phyloP scores from a whole-genome alignment of 352 stramenopile genomes.

The Pythium sukuiense region DNA sequence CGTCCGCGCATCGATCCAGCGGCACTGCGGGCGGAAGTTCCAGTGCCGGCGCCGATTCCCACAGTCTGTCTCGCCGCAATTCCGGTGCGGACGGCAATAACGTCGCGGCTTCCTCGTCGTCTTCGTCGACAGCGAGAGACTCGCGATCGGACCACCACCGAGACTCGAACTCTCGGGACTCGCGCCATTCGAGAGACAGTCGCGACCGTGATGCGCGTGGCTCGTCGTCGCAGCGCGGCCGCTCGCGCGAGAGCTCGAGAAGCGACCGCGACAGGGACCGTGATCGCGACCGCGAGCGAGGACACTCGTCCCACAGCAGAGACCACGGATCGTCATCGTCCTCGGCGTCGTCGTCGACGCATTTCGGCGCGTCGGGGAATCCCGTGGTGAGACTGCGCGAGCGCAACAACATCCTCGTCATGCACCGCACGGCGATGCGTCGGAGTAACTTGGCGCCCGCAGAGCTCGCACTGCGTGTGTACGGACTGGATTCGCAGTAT shows the following conservation, averaged over 20 bases:
- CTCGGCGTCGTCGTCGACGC: slow-evolving; percentile 31
- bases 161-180: slow-evolving; percentile 29
- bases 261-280: slow-evolving; percentile 31
- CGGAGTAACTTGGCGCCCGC: slow-evolving; percentile 44
- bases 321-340: slow-evolving; percentile 28
- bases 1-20: slow-evolving; percentile 20
- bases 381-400: slow-evolving; percentile 59
- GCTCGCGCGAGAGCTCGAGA: slow-evolving; percentile 18
- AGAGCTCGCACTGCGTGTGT: slow-evolving; percentile 55
- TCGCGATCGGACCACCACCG: slow-evolving; percentile 32
- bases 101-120: slow-evolving; percentile 4
- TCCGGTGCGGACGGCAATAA: slow-evolving; percentile 22
- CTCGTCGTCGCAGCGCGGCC: slow-evolving; percentile 24
- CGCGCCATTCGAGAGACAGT: slow-evolving; percentile 19
- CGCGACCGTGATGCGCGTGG: slow-evolving; percentile 20
- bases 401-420: slow-evolving; percentile 71
- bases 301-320: slow-evolving; percentile 21
- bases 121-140: slow-evolving; percentile 13
- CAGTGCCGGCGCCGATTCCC: background rate
- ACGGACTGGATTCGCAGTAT: slow-evolving; percentile 69
- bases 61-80: slow-evolving; percentile 46
- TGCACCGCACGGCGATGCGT: slow-evolving; percentile 63
- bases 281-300: slow-evolving; percentile 13
- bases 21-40: background rate
- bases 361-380: slow-evolving; percentile 49